A percentile compares a stretch with the other conserved stretches of the same genome.
phyloP scores from a whole-genome alignment of 2,329 filamentous ascomycete species.

The Botryotinia calthae region DNA sequence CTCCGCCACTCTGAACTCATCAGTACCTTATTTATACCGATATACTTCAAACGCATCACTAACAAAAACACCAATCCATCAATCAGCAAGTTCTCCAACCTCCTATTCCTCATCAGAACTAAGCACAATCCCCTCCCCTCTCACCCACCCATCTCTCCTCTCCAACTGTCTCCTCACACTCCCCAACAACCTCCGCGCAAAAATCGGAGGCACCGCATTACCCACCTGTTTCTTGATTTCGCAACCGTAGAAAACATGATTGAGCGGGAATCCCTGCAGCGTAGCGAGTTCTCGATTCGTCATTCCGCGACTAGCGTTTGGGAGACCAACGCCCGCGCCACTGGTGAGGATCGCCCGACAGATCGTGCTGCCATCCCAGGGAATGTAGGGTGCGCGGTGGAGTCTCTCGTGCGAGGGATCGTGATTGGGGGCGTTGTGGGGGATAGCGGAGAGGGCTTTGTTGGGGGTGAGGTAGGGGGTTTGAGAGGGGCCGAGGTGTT shows the following conservation, averaged over 20 bases:
- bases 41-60: background rate
- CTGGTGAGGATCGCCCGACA: constrained; percentile 61
- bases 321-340: constrained; percentile 59
- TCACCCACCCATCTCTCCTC: constrained; percentile 13
- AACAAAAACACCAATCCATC: background rate
- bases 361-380: constrained; percentile 47
- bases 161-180: constrained; percentile 22
- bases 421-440: constrained; percentile 43
- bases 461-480: constrained; percentile 46
- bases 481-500: constrained; percentile 42
- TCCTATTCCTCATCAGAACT: constrained; percentile 7
- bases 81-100: background rate
- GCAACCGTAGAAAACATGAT: constrained; percentile 52
- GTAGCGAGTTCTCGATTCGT: constrained; percentile 65
- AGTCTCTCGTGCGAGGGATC: constrained; percentile 23
- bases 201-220: constrained; percentile 69
- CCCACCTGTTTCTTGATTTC: constrained; percentile 66
- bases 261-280: constrained; percentile 65
- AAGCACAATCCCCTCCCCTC: background rate
- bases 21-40: background rate
- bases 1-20: background rate
- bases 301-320: constrained; percentile 58
- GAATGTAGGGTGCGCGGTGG: constrained; percentile 6
- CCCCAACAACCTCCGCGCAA: constrained; percentile 42
- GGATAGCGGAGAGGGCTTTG: constrained; percentile 30